Evolutionary conservation across 164 flowering plant genomes (phyloP), one percentile per base, ranked within the genome.

Genomic region (Sedum album): DNA sequence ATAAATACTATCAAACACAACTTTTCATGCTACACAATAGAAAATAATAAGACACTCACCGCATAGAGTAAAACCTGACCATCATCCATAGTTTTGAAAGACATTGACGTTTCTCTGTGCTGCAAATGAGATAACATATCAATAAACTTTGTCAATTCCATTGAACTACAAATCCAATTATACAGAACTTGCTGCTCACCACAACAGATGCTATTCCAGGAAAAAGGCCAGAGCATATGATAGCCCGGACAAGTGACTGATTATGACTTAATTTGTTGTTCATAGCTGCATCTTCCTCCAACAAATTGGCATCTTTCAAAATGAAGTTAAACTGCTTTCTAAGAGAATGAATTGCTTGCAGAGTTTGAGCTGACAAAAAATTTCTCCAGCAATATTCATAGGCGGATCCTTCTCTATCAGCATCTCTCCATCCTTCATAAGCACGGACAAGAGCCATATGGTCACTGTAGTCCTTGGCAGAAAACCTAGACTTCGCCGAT

Each of bases 381-480:
- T 94, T 94, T 76, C 93, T 90, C 97, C 97, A 91, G 78, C 97
- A 94, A 75, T 87, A 94, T 73, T 91, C 99, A 70, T 94, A 92
- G 0, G 89, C 85, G 10, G 96, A 88, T 65, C 99, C 99, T 80
- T 95, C 97, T 74, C 96, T 84, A 69, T 95, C 99, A 48, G 99
- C 99, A 74, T 90, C 97, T 83, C 90, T 94, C 99, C 99, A 94
- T 72, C 99, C 99, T 83, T 94, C 99, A 76, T 85, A 91, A 64
- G 99, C 97, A 75, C 99, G 97, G 44, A 94, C 99, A 75, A 91
- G 96, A 48, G 99, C 99, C 99, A 94, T 94, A 72, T 94, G 99
- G 71, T 94, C 99, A 83, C 99, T 94, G 76, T 94, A 91, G 76
- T 94, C 99, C 77, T 94, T 94, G 28, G 96, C 99, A 44, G 97